Evolutionary conservation across 768 basidiomycete species (phyloP).

Genomic region (Sporobolomyces pararoseus): DNA sequence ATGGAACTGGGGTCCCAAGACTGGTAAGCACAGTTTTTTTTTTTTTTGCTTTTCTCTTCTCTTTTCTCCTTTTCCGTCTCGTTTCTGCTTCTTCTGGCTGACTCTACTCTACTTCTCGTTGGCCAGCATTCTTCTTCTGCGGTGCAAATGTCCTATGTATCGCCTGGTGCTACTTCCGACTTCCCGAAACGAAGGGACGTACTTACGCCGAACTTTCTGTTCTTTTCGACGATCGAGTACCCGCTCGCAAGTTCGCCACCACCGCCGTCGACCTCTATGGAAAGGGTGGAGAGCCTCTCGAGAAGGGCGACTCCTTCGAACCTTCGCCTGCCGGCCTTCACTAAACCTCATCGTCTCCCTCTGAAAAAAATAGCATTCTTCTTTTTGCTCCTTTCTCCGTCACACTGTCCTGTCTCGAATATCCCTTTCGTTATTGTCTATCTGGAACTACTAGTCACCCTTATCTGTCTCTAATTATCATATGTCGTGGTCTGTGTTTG

Average conservation of each 20-base stretch:
- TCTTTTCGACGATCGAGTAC: constrained; percentile 49
- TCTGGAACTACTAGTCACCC: too few species aligned
- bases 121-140: constrained; percentile 46
- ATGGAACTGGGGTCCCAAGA: constrained; percentile 43
- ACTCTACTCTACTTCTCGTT: background rate
- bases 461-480: too few species aligned
- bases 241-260: constrained; percentile 45
- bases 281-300: constrained; percentile 12
- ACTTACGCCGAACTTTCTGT: constrained; percentile 50
- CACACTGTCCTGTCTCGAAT: background rate
- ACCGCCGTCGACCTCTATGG: constrained; percentile 26
- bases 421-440: too few species aligned
- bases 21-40: too few species aligned
- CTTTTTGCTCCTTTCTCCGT: background rate
- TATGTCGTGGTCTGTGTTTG: too few species aligned
- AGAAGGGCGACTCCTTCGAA: constrained; percentile 21
- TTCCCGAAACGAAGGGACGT: constrained; percentile 44
- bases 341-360: background rate
- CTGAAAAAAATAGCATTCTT: background rate
- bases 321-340: constrained; percentile 1
- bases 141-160: constrained; percentile 19
- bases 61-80: background rate
- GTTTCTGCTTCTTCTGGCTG: background rate
- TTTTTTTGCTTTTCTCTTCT: too few species aligned
- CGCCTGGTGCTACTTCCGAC: constrained; percentile 39